Evolutionary conservation across 2,329 filamentous ascomycete genomes (phyloP).

Genomic region (Curvularia verruculosa): DNA sequence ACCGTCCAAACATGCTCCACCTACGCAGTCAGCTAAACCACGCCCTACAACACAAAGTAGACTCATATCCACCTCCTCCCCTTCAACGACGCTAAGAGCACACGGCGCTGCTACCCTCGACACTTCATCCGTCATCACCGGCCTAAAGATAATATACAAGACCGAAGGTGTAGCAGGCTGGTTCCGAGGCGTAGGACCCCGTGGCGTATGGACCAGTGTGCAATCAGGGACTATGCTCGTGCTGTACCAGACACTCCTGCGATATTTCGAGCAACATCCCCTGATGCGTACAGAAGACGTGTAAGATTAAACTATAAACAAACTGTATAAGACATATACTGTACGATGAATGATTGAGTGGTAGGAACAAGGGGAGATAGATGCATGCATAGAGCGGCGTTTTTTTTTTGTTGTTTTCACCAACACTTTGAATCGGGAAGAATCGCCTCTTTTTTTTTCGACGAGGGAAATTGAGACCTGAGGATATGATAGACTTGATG

Average conservation of each 20-base stretch:
- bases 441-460: background rate
- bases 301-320: constrained; percentile 12
- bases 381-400: constrained; percentile 14
- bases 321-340: background rate
- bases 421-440: background rate
- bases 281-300: constrained; percentile 29
- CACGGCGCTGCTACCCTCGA: constrained; percentile 81
- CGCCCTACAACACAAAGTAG: constrained; percentile 56
- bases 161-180: constrained; percentile 87
- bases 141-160: constrained; percentile 84
- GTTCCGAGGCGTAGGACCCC: constrained; percentile 92
- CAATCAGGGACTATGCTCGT: constrained; percentile 97
- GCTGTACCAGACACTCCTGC: constrained; percentile 86
- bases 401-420: background rate
- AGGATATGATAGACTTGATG: constrained; percentile 16
- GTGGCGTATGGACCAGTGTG: constrained; percentile 95
- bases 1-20: constrained; percentile 41
- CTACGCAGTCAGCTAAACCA: constrained; percentile 30
- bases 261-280: constrained; percentile 70
- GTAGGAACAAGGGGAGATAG: background rate
- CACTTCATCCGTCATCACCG: constrained; percentile 86
- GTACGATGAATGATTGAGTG: constrained; percentile 5
- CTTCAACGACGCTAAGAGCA: constrained; percentile 79
- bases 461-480: background rate
- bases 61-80: constrained; percentile 86